phyloP scores from a whole-genome alignment of 148 eudicot species.

The Chenopodium quinoa region DNA sequence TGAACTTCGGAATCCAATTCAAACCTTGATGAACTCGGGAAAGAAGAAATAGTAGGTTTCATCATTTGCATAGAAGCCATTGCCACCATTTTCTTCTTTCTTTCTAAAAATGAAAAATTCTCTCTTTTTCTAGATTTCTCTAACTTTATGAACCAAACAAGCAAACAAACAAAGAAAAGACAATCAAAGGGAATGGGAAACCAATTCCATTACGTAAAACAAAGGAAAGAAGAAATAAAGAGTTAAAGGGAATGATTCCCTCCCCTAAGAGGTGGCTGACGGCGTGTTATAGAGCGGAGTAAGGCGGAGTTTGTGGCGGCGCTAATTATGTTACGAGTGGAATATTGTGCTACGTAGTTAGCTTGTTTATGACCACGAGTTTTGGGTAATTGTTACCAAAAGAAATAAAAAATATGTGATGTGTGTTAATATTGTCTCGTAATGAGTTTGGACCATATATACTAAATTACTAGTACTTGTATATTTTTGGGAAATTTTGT shows the following conservation, averaged over 20 bases:
- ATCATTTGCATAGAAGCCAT: constrained; percentile 60
- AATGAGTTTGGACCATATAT: background rate
- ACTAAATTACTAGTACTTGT: no score
- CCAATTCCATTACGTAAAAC: constrained; percentile 26
- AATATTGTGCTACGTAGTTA: constrained; percentile 1
- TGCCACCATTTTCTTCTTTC: background rate
- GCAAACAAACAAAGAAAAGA: background rate
- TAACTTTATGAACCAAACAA: background rate
- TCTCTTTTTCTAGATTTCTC: background rate
- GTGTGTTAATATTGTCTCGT: background rate
- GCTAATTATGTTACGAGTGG: background rate
- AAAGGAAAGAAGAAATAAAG: background rate
- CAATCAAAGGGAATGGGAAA: constrained; percentile 10
- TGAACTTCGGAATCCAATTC: constrained; percentile 29
- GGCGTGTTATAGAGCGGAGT: no score
- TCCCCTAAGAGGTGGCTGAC: background rate
- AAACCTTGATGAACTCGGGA: constrained; percentile 27
- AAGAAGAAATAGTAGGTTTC: constrained; percentile 38
- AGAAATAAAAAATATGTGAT: background rate
- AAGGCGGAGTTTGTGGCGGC: background rate
- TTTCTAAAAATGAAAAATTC: no score
- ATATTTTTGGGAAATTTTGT: background rate
- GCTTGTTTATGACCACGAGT: constrained; percentile 12
- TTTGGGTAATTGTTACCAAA: background rate
- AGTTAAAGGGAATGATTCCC: constrained; percentile 11